Evolutionary conservation across 179 eudicot genomes (phyloP).

Genomic region (Silene noctiflora): DNA sequence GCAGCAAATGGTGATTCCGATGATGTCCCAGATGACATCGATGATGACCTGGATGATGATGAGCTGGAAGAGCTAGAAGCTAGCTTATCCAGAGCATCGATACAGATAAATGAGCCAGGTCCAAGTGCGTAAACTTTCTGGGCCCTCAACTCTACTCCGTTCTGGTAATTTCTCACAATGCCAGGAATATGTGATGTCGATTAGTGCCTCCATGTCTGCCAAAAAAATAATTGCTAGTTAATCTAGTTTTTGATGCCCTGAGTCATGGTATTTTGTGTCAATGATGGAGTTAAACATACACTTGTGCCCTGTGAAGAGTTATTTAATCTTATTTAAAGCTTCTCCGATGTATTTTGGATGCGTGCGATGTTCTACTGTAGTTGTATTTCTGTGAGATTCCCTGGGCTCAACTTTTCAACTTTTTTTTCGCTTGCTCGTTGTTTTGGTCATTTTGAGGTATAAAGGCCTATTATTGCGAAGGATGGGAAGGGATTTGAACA

Average conservation of each 20-base stretch:
- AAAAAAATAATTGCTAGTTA: constrained; percentile 13
- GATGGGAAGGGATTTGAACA: too few relatives aligned
- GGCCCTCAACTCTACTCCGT: background rate
- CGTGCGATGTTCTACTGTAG: background rate
- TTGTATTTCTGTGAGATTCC: background rate
- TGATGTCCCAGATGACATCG: constrained; percentile 52
- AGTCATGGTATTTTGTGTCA: constrained; percentile 6
- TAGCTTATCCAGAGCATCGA: constrained; percentile 69
- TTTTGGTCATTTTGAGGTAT: too few relatives aligned
- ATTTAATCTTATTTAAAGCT: constrained; percentile 12
- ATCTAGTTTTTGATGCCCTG: constrained; percentile 27
- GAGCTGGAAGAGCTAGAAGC: constrained; percentile 94
- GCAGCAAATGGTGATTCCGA: constrained; percentile 36
- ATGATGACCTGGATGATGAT: constrained; percentile 83
- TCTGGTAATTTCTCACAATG: background rate
- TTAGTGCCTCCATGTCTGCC: constrained; percentile 7
- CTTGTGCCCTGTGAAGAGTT: background rate
- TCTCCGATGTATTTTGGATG: constrained; percentile 1
- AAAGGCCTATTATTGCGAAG: too few relatives aligned
- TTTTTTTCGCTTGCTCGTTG: too few relatives aligned
- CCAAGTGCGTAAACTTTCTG: constrained; percentile 27
- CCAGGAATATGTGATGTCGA: constrained; percentile 17
- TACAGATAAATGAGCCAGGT: constrained; percentile 67
- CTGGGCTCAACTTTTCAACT: too few relatives aligned
- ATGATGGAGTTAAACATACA: background rate